These are phyloP conservation scores for Colletotrichum kahawae DNA, from an alignment of 2,329 filamentous ascomycete species.

Conservation along the genomic window DNA sequence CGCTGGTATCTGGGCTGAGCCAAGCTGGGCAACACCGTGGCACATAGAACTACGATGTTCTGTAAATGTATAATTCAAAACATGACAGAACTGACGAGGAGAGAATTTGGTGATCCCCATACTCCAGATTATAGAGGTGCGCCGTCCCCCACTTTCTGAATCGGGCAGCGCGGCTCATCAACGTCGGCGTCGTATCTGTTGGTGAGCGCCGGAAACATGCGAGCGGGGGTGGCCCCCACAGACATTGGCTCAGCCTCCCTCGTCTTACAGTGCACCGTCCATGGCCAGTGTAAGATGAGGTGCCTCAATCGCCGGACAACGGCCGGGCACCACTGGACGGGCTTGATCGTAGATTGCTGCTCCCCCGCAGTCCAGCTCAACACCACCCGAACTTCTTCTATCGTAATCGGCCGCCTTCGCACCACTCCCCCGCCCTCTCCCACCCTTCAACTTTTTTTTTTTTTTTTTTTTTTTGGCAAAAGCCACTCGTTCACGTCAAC, in stretches of 20 bases:
- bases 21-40: not conserved
- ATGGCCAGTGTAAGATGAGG: not conserved
- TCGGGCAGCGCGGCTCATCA: not conserved
- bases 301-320: not conserved
- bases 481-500: not conserved
- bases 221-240: not conserved
- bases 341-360: not conserved
- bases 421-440: not conserved
- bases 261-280: not conserved
- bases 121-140: not conserved
- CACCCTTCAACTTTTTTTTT: not conserved
- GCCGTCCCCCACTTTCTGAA: not conserved
- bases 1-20: not conserved
- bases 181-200: not conserved
- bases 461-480: not conserved
- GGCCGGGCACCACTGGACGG: not conserved
- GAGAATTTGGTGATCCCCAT: not conserved
- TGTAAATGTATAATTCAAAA: not conserved
- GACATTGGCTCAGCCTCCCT: not conserved
- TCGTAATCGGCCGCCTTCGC: slow-evolving; percentile 17
- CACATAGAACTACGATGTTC: not conserved
- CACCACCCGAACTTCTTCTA: not conserved
- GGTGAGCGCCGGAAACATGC: not conserved
- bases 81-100: not conserved
- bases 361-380: slow-evolving; percentile 17